Evolutionary conservation across 108 stramenopile species (phyloP).

Genomic region (Cyclotella distinguenda): DNA sequence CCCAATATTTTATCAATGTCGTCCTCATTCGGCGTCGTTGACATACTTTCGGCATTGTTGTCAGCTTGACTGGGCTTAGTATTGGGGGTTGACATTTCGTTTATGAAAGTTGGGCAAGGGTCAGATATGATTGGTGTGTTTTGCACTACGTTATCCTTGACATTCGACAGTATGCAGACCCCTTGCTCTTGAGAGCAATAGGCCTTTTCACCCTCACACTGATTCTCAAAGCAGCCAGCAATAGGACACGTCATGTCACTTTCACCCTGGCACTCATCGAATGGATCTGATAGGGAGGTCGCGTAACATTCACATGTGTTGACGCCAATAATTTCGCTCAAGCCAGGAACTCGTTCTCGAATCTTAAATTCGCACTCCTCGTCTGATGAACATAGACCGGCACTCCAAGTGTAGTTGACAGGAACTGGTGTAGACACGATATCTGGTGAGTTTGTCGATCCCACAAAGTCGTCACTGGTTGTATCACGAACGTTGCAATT

Average conservation of each 20-base stretch:
- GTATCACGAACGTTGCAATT: too few relatives aligned
- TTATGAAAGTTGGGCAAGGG: background rate
- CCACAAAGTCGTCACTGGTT: background rate
- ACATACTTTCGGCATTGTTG: too few relatives aligned
- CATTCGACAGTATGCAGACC: conserved; percentile 2
- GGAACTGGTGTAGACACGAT: background rate
- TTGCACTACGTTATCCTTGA: too few relatives aligned
- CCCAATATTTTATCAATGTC: background rate
- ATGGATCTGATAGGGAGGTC: background rate
- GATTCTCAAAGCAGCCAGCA: conserved; percentile 8
- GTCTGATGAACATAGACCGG: background rate
- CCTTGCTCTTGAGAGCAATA: background rate
- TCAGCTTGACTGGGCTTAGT: too few relatives aligned
- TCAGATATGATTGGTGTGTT: too few relatives aligned
- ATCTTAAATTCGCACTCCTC: conserved; percentile 13
- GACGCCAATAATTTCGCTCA: conserved; percentile 5
- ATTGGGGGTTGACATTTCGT: background rate
- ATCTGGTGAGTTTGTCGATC: background rate
- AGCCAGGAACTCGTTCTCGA: conserved; percentile 5
- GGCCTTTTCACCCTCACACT: background rate
- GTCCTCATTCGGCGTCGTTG: background rate
- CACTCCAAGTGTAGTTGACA: conserved; percentile 7
- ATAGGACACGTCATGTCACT: conserved; percentile 15
- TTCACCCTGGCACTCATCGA: conserved; percentile 27
- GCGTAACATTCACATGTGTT: conserved; percentile 15